Percentiles rank a stretch among this genome's conserved stretches.
These are phyloP conservation scores for Suillus subluteus DNA, from an alignment of 768 basidiomycete species.

Conservation along the genomic window DNA sequence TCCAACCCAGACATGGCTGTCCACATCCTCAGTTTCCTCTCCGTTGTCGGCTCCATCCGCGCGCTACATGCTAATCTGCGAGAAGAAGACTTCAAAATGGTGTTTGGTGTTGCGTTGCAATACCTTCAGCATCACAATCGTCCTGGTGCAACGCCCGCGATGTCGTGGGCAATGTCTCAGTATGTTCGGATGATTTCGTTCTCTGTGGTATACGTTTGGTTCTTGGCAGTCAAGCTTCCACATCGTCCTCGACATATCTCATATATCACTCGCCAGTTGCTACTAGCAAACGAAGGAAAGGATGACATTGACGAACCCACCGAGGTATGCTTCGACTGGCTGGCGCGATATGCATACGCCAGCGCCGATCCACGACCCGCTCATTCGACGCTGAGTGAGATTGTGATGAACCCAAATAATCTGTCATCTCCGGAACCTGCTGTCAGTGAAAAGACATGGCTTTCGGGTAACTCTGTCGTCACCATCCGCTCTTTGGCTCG, in stretches of 20 bases:
- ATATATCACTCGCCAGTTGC: constrained; percentile 84
- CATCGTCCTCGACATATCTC: constrained; percentile 82
- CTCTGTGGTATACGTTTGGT: constrained; percentile 93
- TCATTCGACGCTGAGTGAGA: constrained; percentile 74
- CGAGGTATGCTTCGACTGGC: constrained; percentile 98
- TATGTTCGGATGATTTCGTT: constrained; percentile 90
- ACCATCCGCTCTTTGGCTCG: constrained; percentile 76
- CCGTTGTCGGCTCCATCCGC: constrained; percentile 81
- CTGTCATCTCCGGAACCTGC: constrained; percentile 40
- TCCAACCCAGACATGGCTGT: constrained; percentile 91
- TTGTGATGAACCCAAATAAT: constrained; percentile 65
- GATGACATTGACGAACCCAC: constrained; percentile 82
- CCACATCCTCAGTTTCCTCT: constrained; percentile 93
- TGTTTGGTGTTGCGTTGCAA: constrained; percentile 92
- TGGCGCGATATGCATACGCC: constrained; percentile 91
- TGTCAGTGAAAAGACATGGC: constrained; percentile 76
- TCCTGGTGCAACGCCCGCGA: constrained; percentile 55
- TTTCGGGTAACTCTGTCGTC: constrained; percentile 81
- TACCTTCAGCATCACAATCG: constrained; percentile 92
- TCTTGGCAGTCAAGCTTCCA: constrained; percentile 80
- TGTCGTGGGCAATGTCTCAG: constrained; percentile 87
- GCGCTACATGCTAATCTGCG: constrained; percentile 88
- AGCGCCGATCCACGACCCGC: constrained; percentile 92
- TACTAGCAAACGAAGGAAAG: constrained; percentile 82
- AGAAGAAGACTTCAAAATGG: constrained; percentile 87